These are phyloP conservation scores for Rhododendron molle DNA, from an alignment of 148 eudicot genomes.

Conservation along the genomic window DNA sequence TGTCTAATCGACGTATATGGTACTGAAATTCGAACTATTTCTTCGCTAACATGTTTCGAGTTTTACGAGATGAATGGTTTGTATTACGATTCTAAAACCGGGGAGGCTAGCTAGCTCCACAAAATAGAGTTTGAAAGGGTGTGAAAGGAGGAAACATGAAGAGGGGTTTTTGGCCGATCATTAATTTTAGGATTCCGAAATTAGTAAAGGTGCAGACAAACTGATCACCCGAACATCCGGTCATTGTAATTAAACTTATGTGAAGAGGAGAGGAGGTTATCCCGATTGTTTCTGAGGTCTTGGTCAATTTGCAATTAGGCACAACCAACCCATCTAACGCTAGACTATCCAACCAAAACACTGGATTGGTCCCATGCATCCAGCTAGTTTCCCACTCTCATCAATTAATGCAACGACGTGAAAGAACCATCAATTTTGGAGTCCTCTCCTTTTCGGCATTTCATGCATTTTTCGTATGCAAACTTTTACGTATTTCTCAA, in stretches of 20 bases:
- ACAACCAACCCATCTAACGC: neutral
- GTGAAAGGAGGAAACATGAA: no score
- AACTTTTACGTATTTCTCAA: neutral
- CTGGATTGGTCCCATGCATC: neutral
- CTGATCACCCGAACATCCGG: no score
- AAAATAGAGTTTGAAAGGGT: neutral
- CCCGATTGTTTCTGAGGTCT: neutral
- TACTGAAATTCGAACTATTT: neutral
- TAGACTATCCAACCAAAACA: neutral
- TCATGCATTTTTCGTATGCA: neutral
- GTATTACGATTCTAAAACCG: neutral
- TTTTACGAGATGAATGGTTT: neutral
- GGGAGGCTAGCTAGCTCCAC: neutral
- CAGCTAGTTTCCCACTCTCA: neutral
- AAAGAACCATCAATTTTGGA: neutral
- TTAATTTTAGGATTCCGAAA: no score
- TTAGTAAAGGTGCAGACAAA: no score
- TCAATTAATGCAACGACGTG: neutral
- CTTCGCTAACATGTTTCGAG: neutral
- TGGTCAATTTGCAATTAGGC: neutral
- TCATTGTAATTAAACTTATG: no score
- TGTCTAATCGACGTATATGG: neutral
- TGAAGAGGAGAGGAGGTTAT: neutral
- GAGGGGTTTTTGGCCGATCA: no score
- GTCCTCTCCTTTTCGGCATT: neutral